These are phyloP conservation scores for Aspergillus avenaceus DNA, from an alignment of 495 filamentous ascomycete genomes.

Conservation along the genomic window DNA sequence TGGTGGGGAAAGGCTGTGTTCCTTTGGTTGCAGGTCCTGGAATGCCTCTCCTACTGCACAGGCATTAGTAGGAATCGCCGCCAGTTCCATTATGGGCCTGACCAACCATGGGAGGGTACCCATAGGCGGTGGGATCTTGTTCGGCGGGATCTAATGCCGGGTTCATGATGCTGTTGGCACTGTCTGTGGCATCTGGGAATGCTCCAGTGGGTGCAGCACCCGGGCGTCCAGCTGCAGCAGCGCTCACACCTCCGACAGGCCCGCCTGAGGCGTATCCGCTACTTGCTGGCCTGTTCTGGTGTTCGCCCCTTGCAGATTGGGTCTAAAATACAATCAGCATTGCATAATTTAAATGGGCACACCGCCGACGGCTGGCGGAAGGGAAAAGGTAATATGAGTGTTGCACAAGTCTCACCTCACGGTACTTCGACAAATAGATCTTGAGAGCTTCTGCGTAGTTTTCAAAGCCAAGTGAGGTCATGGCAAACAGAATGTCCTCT, in stretches of 20 bases:
- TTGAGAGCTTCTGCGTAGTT: constrained; percentile 98
- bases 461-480: constrained; percentile 98
- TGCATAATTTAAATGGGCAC: not conserved
- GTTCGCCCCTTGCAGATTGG: constrained; percentile 72
- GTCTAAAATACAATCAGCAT: constrained; percentile 46
- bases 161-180: constrained; percentile 55
- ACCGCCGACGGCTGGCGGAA: not conserved
- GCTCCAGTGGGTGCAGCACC: constrained; percentile 26
- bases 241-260: constrained; percentile 40
- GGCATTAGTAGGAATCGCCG: constrained; percentile 45
- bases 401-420: constrained; percentile 71
- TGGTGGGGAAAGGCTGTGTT: not conserved
- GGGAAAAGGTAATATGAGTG: constrained; percentile 17
- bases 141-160: constrained; percentile 59
- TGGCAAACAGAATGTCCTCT: constrained; percentile 96
- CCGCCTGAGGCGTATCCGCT: constrained; percentile 60
- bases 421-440: constrained; percentile 96
- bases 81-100: constrained; percentile 66
- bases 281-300: constrained; percentile 65
- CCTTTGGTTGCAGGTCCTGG: constrained; percentile 3
- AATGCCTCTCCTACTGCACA: not conserved
- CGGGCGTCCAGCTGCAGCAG: constrained; percentile 43
- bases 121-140: constrained; percentile 52
- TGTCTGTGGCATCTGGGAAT: constrained; percentile 56
- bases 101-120: constrained; percentile 59